Base-by-base conservation (phyloP, 148 eudicot species). In the Chenopodium album region DNA sequence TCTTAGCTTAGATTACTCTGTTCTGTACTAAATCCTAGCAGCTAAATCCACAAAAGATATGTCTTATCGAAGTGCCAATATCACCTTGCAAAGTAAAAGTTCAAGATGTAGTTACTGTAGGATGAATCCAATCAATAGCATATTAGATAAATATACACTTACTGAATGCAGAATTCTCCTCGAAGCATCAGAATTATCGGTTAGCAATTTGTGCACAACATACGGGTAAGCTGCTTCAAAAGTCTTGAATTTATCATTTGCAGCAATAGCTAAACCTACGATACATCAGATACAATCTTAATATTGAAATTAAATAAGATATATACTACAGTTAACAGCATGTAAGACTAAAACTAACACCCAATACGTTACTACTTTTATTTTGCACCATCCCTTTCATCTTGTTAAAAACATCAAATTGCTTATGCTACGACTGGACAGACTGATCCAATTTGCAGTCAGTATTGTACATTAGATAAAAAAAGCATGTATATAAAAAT, bases 161-260 rank as follows among this genome's bases (percentile, higher is more conserved):
- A 96, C 99, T 83, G 97, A 92, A 78, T 91, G 90, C 47, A 97
- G 85, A 82, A 94, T 94, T 85, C 82, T 91, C 89, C 92, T 92
- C 64, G 93, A 87, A 34, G 91, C 90, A 76, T 87, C 87, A 72
- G 99, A 92, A 84, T 97, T 93, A 84, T 97, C 99, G 78, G 94
- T 91, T 46, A 97, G 93, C 85, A 97, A 92, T 84, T 97, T 97
- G 52, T 90, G 94, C 78, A 97, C 94, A 86, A 97, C 98, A 83
- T 89, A 94, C 0, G 97, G 99, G 84, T 90, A 92, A 79, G 99
- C 98, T 88, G 97, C 95, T 86, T 97, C 98, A 84, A 97, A 97
- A 68, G 99, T 94, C 85, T 87, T 94, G 80, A 97, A 97, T 64
- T 84, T 89, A 66, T 94, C 90, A 89, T 97, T 97, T 9, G 88